Conservation (phyloP, 1,284 basidiomycete species). For the Ganoderma leucocontextum region DNA sequence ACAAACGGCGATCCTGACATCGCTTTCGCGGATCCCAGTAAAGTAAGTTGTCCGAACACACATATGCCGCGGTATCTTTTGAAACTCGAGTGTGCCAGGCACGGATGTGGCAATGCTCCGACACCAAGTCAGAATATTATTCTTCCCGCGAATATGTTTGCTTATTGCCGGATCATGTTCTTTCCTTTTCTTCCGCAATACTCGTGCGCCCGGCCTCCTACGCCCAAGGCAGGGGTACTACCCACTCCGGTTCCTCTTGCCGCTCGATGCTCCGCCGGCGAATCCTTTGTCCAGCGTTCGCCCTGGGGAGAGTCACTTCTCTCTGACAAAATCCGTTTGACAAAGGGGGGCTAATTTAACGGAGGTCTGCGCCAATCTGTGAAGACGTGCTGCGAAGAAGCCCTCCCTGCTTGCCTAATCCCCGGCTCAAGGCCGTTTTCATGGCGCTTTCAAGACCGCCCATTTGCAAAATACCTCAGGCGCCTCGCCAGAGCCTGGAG, state of each 20-base stretch:
- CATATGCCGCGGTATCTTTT: not conserved
- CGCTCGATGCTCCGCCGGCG: not conserved
- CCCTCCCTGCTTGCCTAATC: constrained; percentile 12
- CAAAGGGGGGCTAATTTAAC: constrained; percentile 9
- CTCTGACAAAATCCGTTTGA: constrained; percentile 29
- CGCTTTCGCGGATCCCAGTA: constrained; percentile 16
- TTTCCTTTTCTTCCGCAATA: not conserved
- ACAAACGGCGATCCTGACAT: constrained; percentile 3
- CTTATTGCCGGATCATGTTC: not conserved
- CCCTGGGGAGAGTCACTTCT: constrained; percentile 13
- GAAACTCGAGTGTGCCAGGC: not conserved
- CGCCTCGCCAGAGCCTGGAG: constrained; percentile 11
- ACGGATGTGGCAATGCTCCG: constrained; percentile 1
- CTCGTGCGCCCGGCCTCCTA: not conserved
- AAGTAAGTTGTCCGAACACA: not conserved
- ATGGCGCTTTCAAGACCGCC: not conserved
- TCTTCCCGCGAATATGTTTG: not conserved
- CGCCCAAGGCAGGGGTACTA: not conserved
- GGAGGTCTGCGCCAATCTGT: constrained; percentile 12
- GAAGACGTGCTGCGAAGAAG: constrained; percentile 13
- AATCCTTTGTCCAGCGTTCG: not conserved
- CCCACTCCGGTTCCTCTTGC: not conserved
- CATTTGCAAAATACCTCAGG: constrained; percentile 3
- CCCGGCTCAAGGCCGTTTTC: constrained; percentile 13
- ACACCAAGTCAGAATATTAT: not conserved